Base-by-base conservation (phyloP, 345 rosid genomes). In the Microthlaspi erraticum region DNA sequence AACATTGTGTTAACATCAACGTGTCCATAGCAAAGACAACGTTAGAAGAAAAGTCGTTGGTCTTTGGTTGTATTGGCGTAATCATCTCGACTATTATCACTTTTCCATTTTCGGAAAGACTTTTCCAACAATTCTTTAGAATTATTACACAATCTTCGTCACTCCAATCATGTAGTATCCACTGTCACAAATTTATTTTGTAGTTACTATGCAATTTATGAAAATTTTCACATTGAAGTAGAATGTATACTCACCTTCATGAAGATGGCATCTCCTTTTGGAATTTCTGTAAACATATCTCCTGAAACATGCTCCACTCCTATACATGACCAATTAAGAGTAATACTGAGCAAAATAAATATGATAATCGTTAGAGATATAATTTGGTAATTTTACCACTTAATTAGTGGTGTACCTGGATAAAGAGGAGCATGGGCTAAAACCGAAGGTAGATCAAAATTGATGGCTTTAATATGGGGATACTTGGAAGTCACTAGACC, bases 241-340 rank as follows among this genome's bases (percentile, higher is more conserved):
- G 29, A 26, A 3, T 2, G 29, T 26, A 26, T 2, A 26, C 14
- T 66, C 26, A 90, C 94, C 85, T 91, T 88, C 89, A 88, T 86
- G 86, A 86, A 86, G 46, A 88, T 84, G 58, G 92, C 91, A 44
- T 88, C 92, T 26, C 80, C 92, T 69, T 82, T 79, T 6, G 92
- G 97, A 55, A 85, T 68, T 39, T 83, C 83, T 0, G 23, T 80
- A 69, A 91, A 88, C 92, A 91, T 88, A 74, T 91, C 92, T 4
- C 95, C 91, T 23, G 92, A 84, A 48, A 86, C 29, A 26, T 26
- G 29, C 29, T 26, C 29, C 85, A 45, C 87, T 38, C 88, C 90
- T 89, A 62, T 62, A 61, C 2, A 13, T 5, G 13, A 42, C 46
- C 17, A 0, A 42, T 32, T 32, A 4, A 0, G 3, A 32, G 34